phyloP scores from a whole-genome alignment of 2,329 filamentous ascomycete genomes.

The Colletotrichum sp. region DNA sequence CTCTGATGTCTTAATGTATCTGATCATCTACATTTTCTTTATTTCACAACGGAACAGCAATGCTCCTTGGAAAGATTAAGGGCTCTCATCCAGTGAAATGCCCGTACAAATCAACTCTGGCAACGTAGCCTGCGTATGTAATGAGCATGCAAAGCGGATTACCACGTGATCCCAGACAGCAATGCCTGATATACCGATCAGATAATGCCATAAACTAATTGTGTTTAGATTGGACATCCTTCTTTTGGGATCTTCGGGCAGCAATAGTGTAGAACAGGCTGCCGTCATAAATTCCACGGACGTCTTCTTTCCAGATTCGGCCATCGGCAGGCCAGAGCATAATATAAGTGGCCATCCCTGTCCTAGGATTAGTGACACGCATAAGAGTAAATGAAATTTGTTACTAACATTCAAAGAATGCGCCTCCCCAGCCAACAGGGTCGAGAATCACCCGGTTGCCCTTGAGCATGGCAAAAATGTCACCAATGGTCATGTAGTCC shows the following conservation, averaged over 20 bases:
- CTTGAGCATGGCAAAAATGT: slow-evolving; percentile 40
- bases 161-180: background rate
- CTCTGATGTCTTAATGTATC: background rate
- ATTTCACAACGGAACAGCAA: background rate
- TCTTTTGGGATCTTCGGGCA: background rate
- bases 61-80: accelerated
- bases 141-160: background rate
- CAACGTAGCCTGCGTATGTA: background rate
- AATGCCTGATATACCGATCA: background rate
- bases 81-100: background rate
- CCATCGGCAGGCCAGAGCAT: slow-evolving; percentile 60
- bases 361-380: background rate
- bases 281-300: slow-evolving; percentile 28
- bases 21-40: accelerated
- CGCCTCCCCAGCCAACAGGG: slow-evolving; percentile 39
- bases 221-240: background rate
- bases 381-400: background rate
- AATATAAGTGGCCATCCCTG: slow-evolving; percentile 44
- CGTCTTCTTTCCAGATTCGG: slow-evolving; percentile 60
- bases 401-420: slow-evolving; percentile 27
- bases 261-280: slow-evolving; percentile 15
- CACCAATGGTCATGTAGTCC: slow-evolving; percentile 39
- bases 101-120: background rate
- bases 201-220: background rate
- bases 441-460: slow-evolving; percentile 47